Conservation (phyloP, 1,284 basidiomycete species). For the Fistulinella cinereoalba region DNA sequence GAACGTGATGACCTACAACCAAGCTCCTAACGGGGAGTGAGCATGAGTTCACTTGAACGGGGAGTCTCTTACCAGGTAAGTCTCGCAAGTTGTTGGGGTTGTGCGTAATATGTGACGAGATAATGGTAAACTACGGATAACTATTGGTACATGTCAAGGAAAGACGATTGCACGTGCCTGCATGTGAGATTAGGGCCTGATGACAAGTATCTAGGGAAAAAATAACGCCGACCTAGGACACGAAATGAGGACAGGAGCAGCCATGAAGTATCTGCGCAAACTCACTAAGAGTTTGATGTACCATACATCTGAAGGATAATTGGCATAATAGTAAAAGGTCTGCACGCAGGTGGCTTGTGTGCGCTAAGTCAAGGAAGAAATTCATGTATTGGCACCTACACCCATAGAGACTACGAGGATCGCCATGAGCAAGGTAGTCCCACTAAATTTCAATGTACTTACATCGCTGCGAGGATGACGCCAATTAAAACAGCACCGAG, state of each 20-base stretch:
- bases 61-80: constrained; percentile 44
- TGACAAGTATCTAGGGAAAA: constrained; percentile 53
- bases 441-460: constrained; percentile 15
- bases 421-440: background rate
- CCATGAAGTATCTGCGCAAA: background rate
- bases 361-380: background rate
- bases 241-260: background rate
- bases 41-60: background rate
- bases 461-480: constrained; percentile 46
- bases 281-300: constrained; percentile 42
- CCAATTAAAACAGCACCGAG: constrained; percentile 51
- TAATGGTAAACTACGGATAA: constrained; percentile 56
- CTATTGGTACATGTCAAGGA: background rate
- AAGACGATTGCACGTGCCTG: constrained; percentile 33
- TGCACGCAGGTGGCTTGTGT: constrained; percentile 55
- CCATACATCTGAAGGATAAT: constrained; percentile 50
- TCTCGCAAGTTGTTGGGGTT: constrained; percentile 32
- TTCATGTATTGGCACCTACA: constrained; percentile 33
- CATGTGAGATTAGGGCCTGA: constrained; percentile 54
- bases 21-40: constrained; percentile 40
- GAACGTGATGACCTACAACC: constrained; percentile 35
- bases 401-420: constrained; percentile 45
- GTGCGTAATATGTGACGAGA: constrained; percentile 47
- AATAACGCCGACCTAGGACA: constrained; percentile 43
- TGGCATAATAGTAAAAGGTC: constrained; percentile 51